Evolutionary conservation across 352 stramenopile genomes (phyloP).

Genomic region (Blastocystis hominis): DNA sequence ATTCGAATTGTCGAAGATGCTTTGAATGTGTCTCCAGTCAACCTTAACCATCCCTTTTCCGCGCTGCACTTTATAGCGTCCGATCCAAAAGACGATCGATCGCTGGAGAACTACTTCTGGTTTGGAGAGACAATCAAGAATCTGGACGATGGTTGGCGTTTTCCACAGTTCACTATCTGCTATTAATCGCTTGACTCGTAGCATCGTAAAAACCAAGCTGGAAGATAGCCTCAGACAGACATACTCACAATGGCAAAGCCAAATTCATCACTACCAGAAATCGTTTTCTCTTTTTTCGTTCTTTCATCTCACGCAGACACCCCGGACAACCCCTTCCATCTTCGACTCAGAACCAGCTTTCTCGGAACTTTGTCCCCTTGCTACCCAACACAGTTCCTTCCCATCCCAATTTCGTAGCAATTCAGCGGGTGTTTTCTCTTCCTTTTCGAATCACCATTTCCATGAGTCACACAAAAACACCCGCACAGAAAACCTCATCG

Average conservation of each 20-base stretch:
- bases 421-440: slow-evolving; percentile 42
- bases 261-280: neutral
- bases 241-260: neutral
- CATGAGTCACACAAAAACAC: neutral
- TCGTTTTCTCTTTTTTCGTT: neutral
- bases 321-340: neutral
- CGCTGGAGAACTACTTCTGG: slow-evolving; percentile 17
- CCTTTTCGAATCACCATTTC: slow-evolving; percentile 11
- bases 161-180: neutral
- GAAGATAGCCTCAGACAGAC: neutral
- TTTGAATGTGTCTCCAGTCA: neutral
- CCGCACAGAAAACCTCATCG: neutral
- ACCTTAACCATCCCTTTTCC: slow-evolving; percentile 44
- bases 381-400: slow-evolving; percentile 7
- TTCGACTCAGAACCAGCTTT: neutral
- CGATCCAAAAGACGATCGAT: neutral
- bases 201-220: neutral
- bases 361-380: neutral
- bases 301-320: neutral
- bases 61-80: neutral
- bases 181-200: neutral
- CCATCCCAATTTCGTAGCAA: slow-evolving; percentile 17
- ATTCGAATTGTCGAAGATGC: neutral
- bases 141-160: neutral
- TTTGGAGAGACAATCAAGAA: neutral